A percentile compares a stretch with the other conserved stretches of the same genome.
Conservation (phyloP, 768 basidiomycete species). For the Trametopsis cervina region DNA sequence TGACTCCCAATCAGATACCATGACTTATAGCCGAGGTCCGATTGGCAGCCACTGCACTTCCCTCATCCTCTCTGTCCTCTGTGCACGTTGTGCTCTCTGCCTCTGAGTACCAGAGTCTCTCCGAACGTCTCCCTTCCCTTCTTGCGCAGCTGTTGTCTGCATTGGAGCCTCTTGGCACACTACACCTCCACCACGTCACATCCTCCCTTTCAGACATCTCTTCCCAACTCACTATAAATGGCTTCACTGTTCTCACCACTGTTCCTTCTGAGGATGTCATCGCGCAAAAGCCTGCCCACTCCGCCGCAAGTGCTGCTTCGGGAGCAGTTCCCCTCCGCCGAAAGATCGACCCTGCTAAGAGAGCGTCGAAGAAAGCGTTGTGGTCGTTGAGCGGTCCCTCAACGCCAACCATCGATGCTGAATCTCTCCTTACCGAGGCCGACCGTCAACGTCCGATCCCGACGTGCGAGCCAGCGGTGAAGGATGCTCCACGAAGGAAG, state of each 20-base stretch:
- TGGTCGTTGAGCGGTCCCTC: constrained; percentile 75
- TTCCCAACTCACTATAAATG: constrained; percentile 56
- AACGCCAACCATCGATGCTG: constrained; percentile 73
- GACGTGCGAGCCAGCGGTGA: constrained; percentile 59
- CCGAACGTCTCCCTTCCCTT: constrained; percentile 45
- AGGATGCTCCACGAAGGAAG: constrained; percentile 58
- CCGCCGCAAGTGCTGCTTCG: constrained; percentile 17
- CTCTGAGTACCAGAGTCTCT: constrained; percentile 53
- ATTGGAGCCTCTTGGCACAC: constrained; percentile 59
- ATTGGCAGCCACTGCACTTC: constrained; percentile 51
- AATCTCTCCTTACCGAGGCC: constrained; percentile 73
- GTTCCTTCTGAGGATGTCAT: constrained; percentile 38
- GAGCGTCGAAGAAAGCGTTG: constrained; percentile 79
- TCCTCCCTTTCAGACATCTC: constrained; percentile 37
- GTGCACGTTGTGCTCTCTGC: constrained; percentile 62
- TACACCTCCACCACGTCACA: constrained; percentile 55
- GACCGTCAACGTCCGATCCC: constrained; percentile 78
- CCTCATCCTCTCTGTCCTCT: constrained; percentile 49
- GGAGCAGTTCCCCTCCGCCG: constrained; percentile 43
- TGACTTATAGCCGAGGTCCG: constrained; percentile 9
- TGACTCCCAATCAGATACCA: constrained; percentile 1
- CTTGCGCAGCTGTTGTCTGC: constrained; percentile 54
- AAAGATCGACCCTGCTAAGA: constrained; percentile 45
- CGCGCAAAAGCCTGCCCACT: constrained; percentile 61
- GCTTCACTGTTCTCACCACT: constrained; percentile 52